Conservation (phyloP, 2,329 filamentous ascomycete genomes). For the Verticillium zaregamsianum region DNA sequence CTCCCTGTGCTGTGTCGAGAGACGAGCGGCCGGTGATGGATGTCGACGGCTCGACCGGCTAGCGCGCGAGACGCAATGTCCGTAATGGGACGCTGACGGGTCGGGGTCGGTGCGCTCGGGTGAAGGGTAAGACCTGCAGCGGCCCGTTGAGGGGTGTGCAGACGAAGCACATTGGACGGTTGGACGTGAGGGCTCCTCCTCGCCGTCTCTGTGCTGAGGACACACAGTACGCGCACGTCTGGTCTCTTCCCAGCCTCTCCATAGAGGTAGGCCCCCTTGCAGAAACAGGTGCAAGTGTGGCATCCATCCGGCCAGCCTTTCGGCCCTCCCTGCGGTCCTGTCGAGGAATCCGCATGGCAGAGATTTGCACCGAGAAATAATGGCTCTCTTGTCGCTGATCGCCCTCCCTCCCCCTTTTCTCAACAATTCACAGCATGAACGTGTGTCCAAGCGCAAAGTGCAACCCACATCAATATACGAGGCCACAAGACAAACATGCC, state of each 20-base stretch:
- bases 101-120: not conserved
- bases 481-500: too few species aligned
- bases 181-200: not conserved
- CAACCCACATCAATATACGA: too few species aligned
- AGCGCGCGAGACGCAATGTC: not conserved
- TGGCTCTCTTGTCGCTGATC: not conserved
- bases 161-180: not conserved
- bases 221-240: not conserved
- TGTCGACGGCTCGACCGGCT: not conserved
- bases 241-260: not conserved
- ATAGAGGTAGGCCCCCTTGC: not conserved
- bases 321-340: not conserved
- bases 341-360: too few species aligned
- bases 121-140: not conserved
- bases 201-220: not conserved
- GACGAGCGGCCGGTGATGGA: not conserved
- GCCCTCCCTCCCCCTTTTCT: not conserved
- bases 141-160: not conserved
- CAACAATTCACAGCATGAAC: too few species aligned
- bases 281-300: not conserved
- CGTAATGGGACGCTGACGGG: not conserved
- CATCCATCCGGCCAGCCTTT: not conserved
- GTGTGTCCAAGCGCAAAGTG: too few species aligned
- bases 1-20: not conserved
- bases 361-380: not conserved